These are phyloP conservation scores for Colletotrichum musicola DNA, from an alignment of 2,329 filamentous ascomycete species.

Conservation along the genomic window DNA sequence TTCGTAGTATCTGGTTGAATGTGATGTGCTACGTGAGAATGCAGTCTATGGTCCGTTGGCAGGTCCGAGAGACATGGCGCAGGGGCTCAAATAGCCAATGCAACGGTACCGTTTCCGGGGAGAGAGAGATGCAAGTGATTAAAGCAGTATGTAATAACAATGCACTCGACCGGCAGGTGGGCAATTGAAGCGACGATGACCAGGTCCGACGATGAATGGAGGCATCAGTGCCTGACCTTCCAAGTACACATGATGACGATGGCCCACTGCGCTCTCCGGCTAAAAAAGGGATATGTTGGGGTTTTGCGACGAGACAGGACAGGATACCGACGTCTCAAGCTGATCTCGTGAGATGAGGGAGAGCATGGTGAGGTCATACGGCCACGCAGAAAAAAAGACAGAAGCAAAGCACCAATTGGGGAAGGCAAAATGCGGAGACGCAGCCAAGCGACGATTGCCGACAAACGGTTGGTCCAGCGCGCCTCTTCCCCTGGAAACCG, in stretches of 20 bases:
- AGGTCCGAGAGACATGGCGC: conserved; percentile 26
- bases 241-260: conserved; percentile 34
- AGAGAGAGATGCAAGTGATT: neutral
- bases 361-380: conserved; percentile 37
- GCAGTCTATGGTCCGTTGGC: conserved; percentile 13
- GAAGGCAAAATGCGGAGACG: conserved; percentile 34
- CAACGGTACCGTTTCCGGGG: neutral
- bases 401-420: neutral
- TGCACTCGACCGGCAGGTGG: neutral
- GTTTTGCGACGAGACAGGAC: conserved; percentile 19
- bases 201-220: conserved; percentile 6
- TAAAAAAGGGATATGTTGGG: conserved; percentile 3
- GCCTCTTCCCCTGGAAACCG: conserved; percentile 24
- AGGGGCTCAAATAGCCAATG: neutral
- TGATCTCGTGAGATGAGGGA: conserved; percentile 38
- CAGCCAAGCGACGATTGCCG: conserved; percentile 36
- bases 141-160: conserved; percentile 2
- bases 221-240: conserved; percentile 18
- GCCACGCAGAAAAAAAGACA: conserved; percentile 17
- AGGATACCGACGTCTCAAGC: conserved; percentile 36
- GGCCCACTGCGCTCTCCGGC: conserved; percentile 4
- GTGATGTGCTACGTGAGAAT: neutral
- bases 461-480: conserved; percentile 31
- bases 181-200: conserved; percentile 21
- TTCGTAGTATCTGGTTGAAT: neutral